phyloP scores from a whole-genome alignment of 495 filamentous ascomycete species.

The Chlorociboria aeruginascens region DNA sequence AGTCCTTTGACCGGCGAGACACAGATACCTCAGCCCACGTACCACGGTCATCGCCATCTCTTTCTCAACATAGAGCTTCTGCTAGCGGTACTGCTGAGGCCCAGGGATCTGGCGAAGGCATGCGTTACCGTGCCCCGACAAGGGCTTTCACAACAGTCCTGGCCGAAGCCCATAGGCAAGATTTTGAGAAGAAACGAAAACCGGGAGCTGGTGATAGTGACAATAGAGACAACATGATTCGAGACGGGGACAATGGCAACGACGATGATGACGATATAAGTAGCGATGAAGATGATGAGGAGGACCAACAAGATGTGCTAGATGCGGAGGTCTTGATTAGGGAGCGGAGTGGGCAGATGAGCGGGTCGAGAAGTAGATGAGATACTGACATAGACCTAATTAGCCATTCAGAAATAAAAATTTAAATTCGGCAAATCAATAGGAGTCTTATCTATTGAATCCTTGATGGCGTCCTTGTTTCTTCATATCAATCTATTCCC shows the following conservation, averaged over 20 bases:
- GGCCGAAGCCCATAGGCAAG: conserved; percentile 67
- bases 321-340: conserved; percentile 15
- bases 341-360: background rate
- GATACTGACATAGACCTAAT: too few species aligned
- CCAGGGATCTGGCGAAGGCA: background rate
- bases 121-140: conserved; percentile 13
- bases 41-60: conserved; percentile 7
- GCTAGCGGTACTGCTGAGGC: conserved; percentile 2
- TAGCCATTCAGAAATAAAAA: too few species aligned
- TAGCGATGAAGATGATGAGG: conserved; percentile 6
- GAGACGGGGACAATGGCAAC: background rate
- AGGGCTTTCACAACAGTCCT: conserved; percentile 43
- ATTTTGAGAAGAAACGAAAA: conserved; percentile 67
- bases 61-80: conserved; percentile 4
- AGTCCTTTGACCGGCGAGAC: conserved; percentile 1
- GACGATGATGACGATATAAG: background rate
- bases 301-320: conserved; percentile 11
- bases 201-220: conserved; percentile 21
- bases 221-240: background rate
- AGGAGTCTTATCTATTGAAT: too few species aligned
- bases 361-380: too few species aligned
- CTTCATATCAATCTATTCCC: too few species aligned
- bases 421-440: too few species aligned
- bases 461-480: too few species aligned
- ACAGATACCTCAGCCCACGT: conserved; percentile 2